A percentile compares a stretch with the other conserved stretches of the same genome.
These are phyloP conservation scores for Ilyonectria sp. DNA, from an alignment of 2,329 filamentous ascomycete species.

Conservation along the genomic window DNA sequence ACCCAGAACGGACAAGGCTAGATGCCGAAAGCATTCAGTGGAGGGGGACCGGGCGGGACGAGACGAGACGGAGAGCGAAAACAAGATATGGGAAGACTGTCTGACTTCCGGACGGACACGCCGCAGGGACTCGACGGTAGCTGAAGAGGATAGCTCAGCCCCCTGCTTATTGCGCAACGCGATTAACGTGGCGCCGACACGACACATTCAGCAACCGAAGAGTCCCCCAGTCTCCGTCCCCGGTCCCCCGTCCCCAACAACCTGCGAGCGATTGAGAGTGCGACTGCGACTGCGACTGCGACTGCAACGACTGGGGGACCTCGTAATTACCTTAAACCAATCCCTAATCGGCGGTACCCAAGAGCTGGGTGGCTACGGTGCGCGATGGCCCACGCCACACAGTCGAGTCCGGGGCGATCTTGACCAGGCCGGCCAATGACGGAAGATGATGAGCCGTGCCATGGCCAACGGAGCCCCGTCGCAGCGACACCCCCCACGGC, in stretches of 20 bases:
- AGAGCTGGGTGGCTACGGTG: slow-evolving; percentile 42
- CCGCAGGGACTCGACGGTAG: slow-evolving; percentile 12
- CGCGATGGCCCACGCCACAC: slow-evolving; percentile 45
- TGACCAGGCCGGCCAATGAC: slow-evolving; percentile 43
- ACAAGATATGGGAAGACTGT: slow-evolving; percentile 9
- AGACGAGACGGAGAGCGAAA: slow-evolving; percentile 7
- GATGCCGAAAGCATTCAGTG: slow-evolving; percentile 25
- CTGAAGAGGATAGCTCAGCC: slow-evolving; percentile 27
- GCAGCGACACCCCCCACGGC: slow-evolving; percentile 44
- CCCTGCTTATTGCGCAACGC: slow-evolving; percentile 27
- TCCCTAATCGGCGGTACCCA: slow-evolving; percentile 25
- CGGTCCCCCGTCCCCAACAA: not conserved
- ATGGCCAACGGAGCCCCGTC: slow-evolving; percentile 37
- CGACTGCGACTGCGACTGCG: slow-evolving; percentile 8
- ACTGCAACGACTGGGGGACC: slow-evolving; percentile 19
- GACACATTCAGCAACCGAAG: slow-evolving; percentile 10
- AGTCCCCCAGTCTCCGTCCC: not conserved
- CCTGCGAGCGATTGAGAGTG: no score
- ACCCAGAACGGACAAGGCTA: slow-evolving; percentile 7
- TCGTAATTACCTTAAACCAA: slow-evolving; percentile 23
- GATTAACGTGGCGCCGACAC: slow-evolving; percentile 40
- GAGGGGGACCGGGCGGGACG: slow-evolving; percentile 2
- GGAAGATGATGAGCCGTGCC: slow-evolving; percentile 29
- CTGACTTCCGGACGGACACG: slow-evolving; percentile 18
- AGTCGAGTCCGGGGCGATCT: slow-evolving; percentile 48